These are phyloP conservation scores for Kodamaea fungicola DNA, from an alignment of 1,139 yeast species.

Conservation along the genomic window DNA sequence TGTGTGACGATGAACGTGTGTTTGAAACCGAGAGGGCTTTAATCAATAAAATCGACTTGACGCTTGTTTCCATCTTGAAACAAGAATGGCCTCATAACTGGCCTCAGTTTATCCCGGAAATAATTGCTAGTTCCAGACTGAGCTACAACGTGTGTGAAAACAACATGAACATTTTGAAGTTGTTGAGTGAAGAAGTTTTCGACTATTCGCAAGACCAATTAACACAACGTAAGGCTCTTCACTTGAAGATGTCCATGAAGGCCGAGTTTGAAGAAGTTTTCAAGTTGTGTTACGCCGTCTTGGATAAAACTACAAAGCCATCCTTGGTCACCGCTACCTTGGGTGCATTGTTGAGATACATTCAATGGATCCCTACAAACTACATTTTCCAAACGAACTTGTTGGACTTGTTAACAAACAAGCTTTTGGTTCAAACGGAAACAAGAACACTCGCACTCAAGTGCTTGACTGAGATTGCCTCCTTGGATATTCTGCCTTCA, in stretches of 20 bases:
- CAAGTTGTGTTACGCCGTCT: constrained; percentile 86
- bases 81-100: constrained; percentile 99
- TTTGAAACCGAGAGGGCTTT: constrained; percentile 76
- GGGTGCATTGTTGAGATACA: constrained; percentile 75
- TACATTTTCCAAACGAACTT: constrained; percentile 87
- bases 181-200: constrained; percentile 92
- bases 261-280: constrained; percentile 92
- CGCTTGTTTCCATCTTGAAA: constrained; percentile 87
- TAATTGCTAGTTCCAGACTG: constrained; percentile 78
- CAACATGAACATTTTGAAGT: constrained; percentile 86
- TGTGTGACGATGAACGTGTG: constrained; percentile 82
- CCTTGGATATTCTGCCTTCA: constrained; percentile 46
- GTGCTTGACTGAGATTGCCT: constrained; percentile 88
- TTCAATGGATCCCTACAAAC: constrained; percentile 92
- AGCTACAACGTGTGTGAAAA: constrained; percentile 94
- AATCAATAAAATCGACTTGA: constrained; percentile 89
- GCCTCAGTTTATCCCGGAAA: constrained; percentile 96
- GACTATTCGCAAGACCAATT: constrained; percentile 92
- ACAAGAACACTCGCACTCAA: constrained; percentile 83
- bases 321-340: constrained; percentile 82
- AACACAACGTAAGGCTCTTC: constrained; percentile 91
- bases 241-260: constrained; percentile 78
- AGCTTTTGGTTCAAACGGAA: constrained; percentile 74
- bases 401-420: constrained; percentile 65
- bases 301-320: constrained; percentile 82